These are phyloP conservation scores for Colletotrichum acutatum DNA, from an alignment of 2,329 filamentous ascomycete genomes.

Conservation along the genomic window DNA sequence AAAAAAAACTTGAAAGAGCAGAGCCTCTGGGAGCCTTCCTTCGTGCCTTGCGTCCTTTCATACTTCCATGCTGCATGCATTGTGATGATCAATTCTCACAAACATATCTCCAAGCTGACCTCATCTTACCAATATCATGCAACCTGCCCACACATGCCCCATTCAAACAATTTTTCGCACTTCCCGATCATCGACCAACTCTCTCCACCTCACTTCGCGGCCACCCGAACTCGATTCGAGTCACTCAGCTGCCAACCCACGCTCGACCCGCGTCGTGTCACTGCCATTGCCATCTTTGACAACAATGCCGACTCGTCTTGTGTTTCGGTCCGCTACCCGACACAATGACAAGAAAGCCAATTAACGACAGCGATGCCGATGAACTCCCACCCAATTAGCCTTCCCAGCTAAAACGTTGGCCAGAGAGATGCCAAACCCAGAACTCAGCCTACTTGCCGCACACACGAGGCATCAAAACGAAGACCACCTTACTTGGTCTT, in stretches of 20 bases:
- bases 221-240: not conserved
- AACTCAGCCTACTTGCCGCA: not conserved
- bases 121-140: constrained; percentile 23
- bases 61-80: constrained; percentile 1
- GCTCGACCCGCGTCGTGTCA: not conserved
- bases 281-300: not conserved
- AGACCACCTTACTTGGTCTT: not conserved
- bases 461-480: not conserved
- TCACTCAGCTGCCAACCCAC: constrained; percentile 7
- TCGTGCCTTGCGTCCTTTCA: not conserved
- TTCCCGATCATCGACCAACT: not conserved
- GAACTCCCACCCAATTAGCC: not conserved
- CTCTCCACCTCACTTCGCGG: not conserved
- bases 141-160: not conserved
- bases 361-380: constrained; percentile 1
- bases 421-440: not conserved
- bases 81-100: not conserved
- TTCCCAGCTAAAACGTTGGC: constrained; percentile 13
- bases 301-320: constrained; percentile 3
- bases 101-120: not conserved
- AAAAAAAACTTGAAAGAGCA: not conserved
- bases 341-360: constrained; percentile 14
- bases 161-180: not conserved
- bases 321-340: constrained; percentile 7
- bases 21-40: not conserved